These are phyloP conservation scores for Neoboletus brunneissimus DNA, from an alignment of 768 basidiomycete genomes.

Conservation along the genomic window DNA sequence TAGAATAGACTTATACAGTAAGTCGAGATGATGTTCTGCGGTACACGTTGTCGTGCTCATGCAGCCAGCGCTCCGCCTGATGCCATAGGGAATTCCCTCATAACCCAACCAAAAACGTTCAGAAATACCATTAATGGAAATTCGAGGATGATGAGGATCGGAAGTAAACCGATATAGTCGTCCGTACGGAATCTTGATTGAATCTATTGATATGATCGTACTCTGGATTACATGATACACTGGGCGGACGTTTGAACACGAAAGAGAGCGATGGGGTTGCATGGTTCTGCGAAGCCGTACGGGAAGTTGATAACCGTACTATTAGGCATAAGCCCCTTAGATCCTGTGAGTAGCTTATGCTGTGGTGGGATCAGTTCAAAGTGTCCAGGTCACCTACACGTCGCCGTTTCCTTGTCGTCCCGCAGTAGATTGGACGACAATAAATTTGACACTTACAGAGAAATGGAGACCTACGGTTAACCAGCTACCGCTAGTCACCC, in stretches of 20 bases:
- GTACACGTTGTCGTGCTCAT: background rate
- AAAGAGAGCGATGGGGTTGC: background rate
- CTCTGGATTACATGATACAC: background rate
- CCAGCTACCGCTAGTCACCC: too few species aligned
- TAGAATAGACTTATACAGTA: background rate
- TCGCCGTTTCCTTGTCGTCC: too few species aligned
- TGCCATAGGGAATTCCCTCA: too few species aligned
- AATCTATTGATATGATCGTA: background rate
- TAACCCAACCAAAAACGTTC: background rate
- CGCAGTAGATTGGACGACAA: too few species aligned
- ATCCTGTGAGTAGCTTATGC: too few species aligned
- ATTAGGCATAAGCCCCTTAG: too few species aligned
- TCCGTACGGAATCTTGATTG: background rate
- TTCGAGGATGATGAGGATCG: slow-evolving; percentile 2
- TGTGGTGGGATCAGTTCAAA: background rate
- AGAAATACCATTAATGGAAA: slow-evolving; percentile 1
- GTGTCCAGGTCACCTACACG: too few species aligned
- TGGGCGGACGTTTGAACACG: background rate
- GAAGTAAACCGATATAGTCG: background rate
- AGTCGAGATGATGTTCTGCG: background rate
- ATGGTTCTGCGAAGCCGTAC: background rate
- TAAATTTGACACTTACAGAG: too few species aligned
- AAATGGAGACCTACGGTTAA: too few species aligned
- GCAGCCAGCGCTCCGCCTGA: background rate
- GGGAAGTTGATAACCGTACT: background rate